Conservation (phyloP, 192 early-diverging fungal genomes). For the Obelidium mucronatum region DNA sequence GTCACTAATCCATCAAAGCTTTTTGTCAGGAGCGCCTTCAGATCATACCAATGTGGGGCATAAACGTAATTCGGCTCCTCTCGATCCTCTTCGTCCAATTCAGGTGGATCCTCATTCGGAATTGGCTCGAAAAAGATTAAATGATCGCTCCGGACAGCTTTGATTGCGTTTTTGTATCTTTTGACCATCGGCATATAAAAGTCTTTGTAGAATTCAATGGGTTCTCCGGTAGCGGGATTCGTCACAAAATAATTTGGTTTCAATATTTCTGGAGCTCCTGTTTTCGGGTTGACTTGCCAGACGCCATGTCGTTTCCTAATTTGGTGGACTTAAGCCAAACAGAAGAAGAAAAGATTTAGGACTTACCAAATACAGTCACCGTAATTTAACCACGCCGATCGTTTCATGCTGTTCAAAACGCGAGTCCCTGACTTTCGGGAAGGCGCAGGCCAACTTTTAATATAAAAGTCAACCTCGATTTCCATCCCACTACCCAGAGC, state of each 20-base stretch:
- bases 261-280: constrained; percentile 58
- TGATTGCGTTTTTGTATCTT: constrained; percentile 68
- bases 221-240: constrained; percentile 61
- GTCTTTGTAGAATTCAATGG: constrained; percentile 69
- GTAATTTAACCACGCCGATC: constrained; percentile 69
- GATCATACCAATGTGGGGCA: constrained; percentile 90
- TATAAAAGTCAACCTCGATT: constrained; percentile 76
- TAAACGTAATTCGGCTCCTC: constrained; percentile 68
- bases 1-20: constrained; percentile 76
- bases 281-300: constrained; percentile 62
- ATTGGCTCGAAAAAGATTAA: constrained; percentile 82
- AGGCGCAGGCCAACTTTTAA: constrained; percentile 80
- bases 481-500: constrained; percentile 76
- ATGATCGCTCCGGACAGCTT: constrained; percentile 54
- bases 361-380: constrained; percentile 72
- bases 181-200: constrained; percentile 80
- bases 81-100: constrained; percentile 37
- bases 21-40: constrained; percentile 61
- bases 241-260: constrained; percentile 73
- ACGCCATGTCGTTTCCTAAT: constrained; percentile 73
- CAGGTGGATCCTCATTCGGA: constrained; percentile 75
- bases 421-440: constrained; percentile 62
- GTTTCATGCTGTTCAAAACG: constrained; percentile 63
- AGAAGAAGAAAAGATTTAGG: neutral
- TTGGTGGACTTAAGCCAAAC: too few relatives aligned